Percentiles rank a stretch among this genome's conserved stretches.
Conservation (phyloP, 148 eudicot genomes). For the Spergularia marina region DNA sequence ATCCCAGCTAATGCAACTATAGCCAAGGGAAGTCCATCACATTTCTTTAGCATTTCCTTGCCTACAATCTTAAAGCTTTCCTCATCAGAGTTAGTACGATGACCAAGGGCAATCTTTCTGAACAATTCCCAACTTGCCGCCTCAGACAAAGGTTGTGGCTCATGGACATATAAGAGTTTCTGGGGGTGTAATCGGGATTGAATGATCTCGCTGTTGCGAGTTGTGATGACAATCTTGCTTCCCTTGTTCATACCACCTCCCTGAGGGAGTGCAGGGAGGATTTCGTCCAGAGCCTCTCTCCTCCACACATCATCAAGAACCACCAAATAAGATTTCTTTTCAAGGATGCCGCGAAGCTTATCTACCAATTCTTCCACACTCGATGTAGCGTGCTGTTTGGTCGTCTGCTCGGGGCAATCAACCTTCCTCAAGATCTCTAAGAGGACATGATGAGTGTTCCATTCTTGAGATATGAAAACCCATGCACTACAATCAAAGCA, state of each 20-base stretch:
- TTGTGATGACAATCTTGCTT: constrained; percentile 39
- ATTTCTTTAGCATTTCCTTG: constrained; percentile 30
- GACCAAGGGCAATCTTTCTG: constrained; percentile 22
- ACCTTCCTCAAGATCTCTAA: constrained; percentile 26
- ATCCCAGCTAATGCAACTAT: constrained; percentile 36
- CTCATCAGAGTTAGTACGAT: background rate
- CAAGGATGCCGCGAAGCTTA: constrained; percentile 14
- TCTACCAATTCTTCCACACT: constrained; percentile 25
- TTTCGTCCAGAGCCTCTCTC: constrained; percentile 23
- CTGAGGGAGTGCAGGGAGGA: constrained; percentile 21
- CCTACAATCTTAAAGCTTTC: constrained; percentile 25
- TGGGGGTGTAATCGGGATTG: background rate
- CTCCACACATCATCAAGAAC: constrained; percentile 40
- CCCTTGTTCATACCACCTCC: background rate
- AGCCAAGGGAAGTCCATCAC: constrained; percentile 41
- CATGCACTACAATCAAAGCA: constrained; percentile 27
- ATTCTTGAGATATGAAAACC: constrained; percentile 35
- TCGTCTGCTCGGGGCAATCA: background rate
- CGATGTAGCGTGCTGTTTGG: background rate
- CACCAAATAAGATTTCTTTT: constrained; percentile 18
- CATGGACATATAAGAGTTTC: constrained; percentile 14
- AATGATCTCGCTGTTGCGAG: constrained; percentile 22
- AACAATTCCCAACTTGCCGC: constrained; percentile 41
- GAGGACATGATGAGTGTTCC: constrained; percentile 22
- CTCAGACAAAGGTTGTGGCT: constrained; percentile 21